These are phyloP conservation scores for Micractinium sp. DNA, from an alignment of 139 green algal genomes.

Conservation along the genomic window DNA sequence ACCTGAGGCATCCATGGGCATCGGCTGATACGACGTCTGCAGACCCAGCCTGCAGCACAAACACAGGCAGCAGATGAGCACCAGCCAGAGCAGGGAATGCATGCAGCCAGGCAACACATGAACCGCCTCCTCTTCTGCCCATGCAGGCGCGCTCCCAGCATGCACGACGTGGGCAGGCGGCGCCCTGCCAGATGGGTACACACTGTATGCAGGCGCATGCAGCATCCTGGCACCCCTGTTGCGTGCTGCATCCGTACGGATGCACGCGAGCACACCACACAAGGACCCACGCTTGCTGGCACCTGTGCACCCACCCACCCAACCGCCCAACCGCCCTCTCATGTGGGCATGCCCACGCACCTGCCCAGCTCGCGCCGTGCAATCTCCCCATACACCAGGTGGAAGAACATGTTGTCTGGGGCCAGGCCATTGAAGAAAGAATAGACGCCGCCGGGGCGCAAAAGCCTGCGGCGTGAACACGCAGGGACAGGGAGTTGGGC, in stretches of 20 bases:
- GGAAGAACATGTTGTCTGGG: conserved; percentile 86
- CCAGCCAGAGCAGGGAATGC: background rate
- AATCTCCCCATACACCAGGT: conserved; percentile 83
- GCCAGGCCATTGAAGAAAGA: conserved; percentile 95
- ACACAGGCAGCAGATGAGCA: background rate
- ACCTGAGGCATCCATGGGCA: conserved; percentile 70
- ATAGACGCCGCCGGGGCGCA: conserved; percentile 85
- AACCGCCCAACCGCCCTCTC: background rate
- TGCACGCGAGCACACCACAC: too few relatives aligned
- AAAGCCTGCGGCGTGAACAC: conserved; percentile 47
- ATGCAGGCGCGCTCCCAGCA: background rate
- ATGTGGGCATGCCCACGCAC: background rate
- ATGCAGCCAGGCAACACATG: too few relatives aligned
- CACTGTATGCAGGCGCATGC: background rate
- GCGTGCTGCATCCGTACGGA: too few relatives aligned
- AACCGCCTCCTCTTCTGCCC: background rate
- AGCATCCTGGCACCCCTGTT: background rate
- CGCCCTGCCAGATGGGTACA: too few relatives aligned
- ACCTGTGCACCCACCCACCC: background rate
- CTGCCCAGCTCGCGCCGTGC: conserved; percentile 59
- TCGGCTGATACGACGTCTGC: conserved; percentile 64
- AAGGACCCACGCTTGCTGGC: too few relatives aligned
- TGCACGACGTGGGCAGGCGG: too few relatives aligned
- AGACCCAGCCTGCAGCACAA: conserved; percentile 62
- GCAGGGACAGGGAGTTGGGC: background rate